These are phyloP conservation scores for Exophiala viscosa DNA, from an alignment of 2,329 filamentous ascomycete species.

Conservation along the genomic window DNA sequence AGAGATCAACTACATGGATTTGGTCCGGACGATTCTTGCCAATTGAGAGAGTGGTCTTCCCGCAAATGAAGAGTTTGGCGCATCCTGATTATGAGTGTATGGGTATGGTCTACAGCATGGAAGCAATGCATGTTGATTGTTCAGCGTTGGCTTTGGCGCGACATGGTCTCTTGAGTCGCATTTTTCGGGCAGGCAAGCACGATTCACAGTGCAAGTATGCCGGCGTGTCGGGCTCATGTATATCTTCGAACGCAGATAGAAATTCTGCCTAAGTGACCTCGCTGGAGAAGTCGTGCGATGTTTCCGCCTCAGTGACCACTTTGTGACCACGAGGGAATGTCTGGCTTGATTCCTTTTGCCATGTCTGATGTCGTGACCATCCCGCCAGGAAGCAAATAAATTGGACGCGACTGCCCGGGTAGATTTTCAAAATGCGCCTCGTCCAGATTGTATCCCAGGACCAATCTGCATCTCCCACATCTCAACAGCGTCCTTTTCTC, in stretches of 20 bases:
- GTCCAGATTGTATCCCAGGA: conserved; percentile 62
- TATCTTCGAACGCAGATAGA: conserved; percentile 8
- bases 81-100: conserved; percentile 17
- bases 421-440: conserved; percentile 42
- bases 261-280: neutral
- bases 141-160: conserved; percentile 6
- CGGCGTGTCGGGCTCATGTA: neutral
- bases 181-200: neutral
- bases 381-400: conserved; percentile 61
- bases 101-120: conserved; percentile 19
- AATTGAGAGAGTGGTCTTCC: conserved; percentile 50
- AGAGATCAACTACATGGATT: conserved; percentile 91
- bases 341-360: conserved; percentile 38
- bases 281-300: neutral
- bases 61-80: neutral
- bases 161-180: neutral
- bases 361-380: conserved; percentile 58
- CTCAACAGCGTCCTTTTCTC: conserved; percentile 60
- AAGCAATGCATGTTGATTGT: conserved; percentile 8
- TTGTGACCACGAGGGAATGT: conserved; percentile 16
- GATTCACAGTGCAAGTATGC: neutral
- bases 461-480: conserved; percentile 59
- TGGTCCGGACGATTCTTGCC: conserved; percentile 80
- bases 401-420: conserved; percentile 14
- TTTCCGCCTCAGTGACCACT: conserved; percentile 33